A percentile compares a stretch with the other conserved stretches of the same genome.
Conservation (phyloP, 306 rosid genomes). For the Potentilla sterilis region DNA sequence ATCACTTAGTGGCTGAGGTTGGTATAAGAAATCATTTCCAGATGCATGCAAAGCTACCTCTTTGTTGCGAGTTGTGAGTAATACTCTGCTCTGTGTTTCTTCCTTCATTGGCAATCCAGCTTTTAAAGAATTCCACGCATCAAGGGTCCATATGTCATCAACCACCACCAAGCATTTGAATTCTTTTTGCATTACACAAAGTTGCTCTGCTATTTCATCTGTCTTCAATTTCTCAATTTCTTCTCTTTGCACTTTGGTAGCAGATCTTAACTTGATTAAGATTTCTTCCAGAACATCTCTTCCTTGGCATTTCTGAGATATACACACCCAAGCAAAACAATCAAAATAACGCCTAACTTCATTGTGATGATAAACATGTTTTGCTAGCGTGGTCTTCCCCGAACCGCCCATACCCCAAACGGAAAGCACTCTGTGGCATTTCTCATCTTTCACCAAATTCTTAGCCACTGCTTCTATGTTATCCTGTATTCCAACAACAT, state of each 20-base stretch:
- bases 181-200: neutral
- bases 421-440: neutral
- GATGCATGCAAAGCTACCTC: slow-evolving; percentile 4
- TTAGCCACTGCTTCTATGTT: neutral
- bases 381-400: slow-evolving; percentile 20
- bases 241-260: slow-evolving; percentile 23
- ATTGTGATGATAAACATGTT: neutral
- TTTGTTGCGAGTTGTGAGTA: slow-evolving; percentile 28
- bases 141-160: slow-evolving; percentile 18
- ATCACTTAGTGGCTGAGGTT: neutral
- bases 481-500: neutral
- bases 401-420: slow-evolving; percentile 18
- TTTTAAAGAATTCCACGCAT: neutral
- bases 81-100: neutral
- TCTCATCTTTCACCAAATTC: neutral
- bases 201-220: slow-evolving; percentile 3
- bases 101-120: slow-evolving; percentile 2
- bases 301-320: slow-evolving; percentile 10
- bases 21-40: neutral
- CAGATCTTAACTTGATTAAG: neutral
- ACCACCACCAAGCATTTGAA: slow-evolving; percentile 14
- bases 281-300: neutral
- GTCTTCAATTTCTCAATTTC: neutral
- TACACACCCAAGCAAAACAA: slow-evolving; percentile 7
- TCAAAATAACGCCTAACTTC: neutral